Conservation (phyloP, 2,329 filamentous ascomycete genomes). For the Ophiostoma australiae region DNA sequence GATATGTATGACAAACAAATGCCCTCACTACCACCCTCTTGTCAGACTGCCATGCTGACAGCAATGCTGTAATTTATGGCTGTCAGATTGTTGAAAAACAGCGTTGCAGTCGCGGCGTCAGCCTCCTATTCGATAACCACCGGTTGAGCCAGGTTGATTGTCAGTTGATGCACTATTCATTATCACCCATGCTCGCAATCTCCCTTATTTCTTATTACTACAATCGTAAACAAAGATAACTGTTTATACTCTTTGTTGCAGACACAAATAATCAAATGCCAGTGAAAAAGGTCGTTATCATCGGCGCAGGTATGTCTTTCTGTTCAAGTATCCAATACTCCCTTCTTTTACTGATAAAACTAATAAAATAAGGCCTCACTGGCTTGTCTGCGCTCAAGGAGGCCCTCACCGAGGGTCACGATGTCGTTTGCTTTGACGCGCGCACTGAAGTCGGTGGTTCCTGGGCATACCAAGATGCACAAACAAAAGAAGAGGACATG, state of each 20-base stretch:
- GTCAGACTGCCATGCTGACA: neutral
- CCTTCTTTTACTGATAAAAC: neutral
- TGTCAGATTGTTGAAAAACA: conserved; percentile 3
- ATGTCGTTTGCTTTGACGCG: conserved; percentile 36
- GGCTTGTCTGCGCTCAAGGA: conserved; percentile 35
- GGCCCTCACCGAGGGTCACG: conserved; percentile 36
- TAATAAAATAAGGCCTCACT: conserved; percentile 12
- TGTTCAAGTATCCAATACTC: neutral
- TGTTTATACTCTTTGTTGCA: too few relatives aligned
- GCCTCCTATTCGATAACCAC: neutral
- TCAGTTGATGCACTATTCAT: too few relatives aligned
- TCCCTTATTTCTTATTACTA: too few relatives aligned
- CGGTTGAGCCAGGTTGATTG: neutral
- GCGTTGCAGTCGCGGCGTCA: neutral
- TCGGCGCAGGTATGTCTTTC: neutral
- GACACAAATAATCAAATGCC: neutral
- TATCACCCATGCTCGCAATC: too few relatives aligned
- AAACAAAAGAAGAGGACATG: conserved; percentile 27
- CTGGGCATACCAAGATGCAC: conserved; percentile 36
- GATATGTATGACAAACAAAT: neutral
- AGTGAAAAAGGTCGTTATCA: neutral
- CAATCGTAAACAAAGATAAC: too few relatives aligned
- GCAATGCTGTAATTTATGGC: neutral
- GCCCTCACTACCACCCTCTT: neutral
- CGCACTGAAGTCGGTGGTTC: conserved; percentile 37